Base-by-base conservation (phyloP, 2,329 filamentous ascomycete species). In the Monilinia fructicola region DNA sequence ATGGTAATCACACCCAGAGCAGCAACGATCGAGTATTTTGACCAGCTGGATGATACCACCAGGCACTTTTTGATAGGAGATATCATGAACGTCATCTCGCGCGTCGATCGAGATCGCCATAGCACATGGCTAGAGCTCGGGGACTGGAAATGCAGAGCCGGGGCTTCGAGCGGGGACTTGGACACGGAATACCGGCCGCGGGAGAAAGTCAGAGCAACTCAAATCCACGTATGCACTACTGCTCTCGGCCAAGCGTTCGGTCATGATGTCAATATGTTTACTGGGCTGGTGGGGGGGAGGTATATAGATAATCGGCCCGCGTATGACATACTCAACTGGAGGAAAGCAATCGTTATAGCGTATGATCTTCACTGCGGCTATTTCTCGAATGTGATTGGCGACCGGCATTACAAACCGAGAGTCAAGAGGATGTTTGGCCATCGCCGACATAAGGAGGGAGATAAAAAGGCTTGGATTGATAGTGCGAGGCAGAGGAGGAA, bases 131-230 rank as follows among this genome's bases (percentile, higher is more conserved):
- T 60, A 10, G 58, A 60, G 4, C 31, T 60, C 28, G 58, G 28
- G 11, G 58, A 60, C 48, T 60, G 58, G 58, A 60, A 60, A 60
- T 50, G 21, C 26, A 38, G 58, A 21, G 46, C 44, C 18, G 58
- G 58, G 14, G 12, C 46, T 10, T 38, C 31, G 9, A n/a, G 6
- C 16, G 56, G 58, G 18, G 26, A 23, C 0, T 1, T 1, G 4
- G 12, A n/a, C 44, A 9, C 5, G 1, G 2, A 5, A 7, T 7
- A 42, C 28, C 2, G 18, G 0, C 7, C 14, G 9, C n/a, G 1
- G 38, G 28, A 23, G 11, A 26, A 23, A 38, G 4, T 23, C 28
- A 23, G 58, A 18, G 28, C 6, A 38, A 60, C 28, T 38, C 58
- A 60, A 21, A 38, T 60, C 38, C 31, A 38, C 4, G 44, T 60